These are phyloP conservation scores for Leccinum griseonigrum DNA, from an alignment of 1,284 basidiomycete genomes.

Conservation along the genomic window DNA sequence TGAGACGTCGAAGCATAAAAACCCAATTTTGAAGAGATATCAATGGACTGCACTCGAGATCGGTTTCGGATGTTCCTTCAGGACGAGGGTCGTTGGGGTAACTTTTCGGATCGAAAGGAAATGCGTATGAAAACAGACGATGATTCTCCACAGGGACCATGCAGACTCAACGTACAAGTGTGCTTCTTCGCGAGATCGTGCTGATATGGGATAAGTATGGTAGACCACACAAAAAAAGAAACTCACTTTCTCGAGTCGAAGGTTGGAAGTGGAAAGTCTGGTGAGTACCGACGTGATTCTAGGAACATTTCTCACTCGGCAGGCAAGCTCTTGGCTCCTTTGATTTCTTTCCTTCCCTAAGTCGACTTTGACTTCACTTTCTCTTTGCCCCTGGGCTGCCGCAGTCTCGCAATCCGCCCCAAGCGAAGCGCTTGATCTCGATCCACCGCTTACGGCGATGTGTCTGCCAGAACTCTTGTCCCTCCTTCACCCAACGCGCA, in stretches of 20 bases:
- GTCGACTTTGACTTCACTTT: slow-evolving; percentile 45
- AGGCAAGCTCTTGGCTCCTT: slow-evolving; percentile 59
- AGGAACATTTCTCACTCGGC: slow-evolving; percentile 61
- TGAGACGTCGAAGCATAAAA: slow-evolving; percentile 75
- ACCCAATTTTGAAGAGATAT: slow-evolving; percentile 75
- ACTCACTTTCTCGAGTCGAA: slow-evolving; percentile 81
- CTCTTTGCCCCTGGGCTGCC: slow-evolving; percentile 20
- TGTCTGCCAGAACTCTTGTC: slow-evolving; percentile 53
- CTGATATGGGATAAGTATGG: slow-evolving; percentile 37
- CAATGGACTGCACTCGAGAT: slow-evolving; percentile 79
- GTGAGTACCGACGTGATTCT: slow-evolving; percentile 79
- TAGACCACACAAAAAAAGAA: not conserved
- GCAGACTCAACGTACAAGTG: slow-evolving; percentile 84
- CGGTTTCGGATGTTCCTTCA: slow-evolving; percentile 70
- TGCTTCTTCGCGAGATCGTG: slow-evolving; percentile 78
- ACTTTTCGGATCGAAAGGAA: slow-evolving; percentile 80
- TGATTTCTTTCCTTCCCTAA: slow-evolving; percentile 41
- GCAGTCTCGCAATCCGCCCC: slow-evolving; percentile 18
- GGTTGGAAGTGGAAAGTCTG: slow-evolving; percentile 67
- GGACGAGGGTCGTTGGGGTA: slow-evolving; percentile 69
- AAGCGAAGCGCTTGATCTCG: slow-evolving; percentile 34
- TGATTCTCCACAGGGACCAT: slow-evolving; percentile 87
- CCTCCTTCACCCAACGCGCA: slow-evolving; percentile 53
- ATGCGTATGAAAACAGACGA: slow-evolving; percentile 78
- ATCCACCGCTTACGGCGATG: slow-evolving; percentile 43